phyloP scores from a whole-genome alignment of 345 rosid genomes.

The Melaleuca quinquenervia region DNA sequence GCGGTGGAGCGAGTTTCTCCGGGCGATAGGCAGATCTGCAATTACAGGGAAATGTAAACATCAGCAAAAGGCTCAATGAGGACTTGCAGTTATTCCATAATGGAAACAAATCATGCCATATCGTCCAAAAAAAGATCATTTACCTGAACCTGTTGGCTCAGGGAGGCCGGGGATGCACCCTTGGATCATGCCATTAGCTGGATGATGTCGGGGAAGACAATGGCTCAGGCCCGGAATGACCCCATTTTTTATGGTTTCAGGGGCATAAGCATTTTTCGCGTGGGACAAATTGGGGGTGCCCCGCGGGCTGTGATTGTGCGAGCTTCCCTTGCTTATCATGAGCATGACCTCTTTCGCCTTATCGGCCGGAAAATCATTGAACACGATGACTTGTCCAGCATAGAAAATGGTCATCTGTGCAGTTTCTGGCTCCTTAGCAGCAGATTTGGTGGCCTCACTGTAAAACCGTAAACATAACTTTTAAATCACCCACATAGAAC shows the following conservation, averaged over 20 bases:
- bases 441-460: slow-evolving; percentile 15
- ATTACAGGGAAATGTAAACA: background rate
- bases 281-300: background rate
- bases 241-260: slow-evolving; percentile 10
- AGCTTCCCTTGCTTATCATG: slow-evolving; percentile 44
- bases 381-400: slow-evolving; percentile 64
- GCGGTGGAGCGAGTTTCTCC: slow-evolving; percentile 90
- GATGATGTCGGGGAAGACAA: slow-evolving; percentile 12
- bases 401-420: slow-evolving; percentile 85
- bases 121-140: background rate
- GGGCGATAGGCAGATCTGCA: slow-evolving; percentile 84
- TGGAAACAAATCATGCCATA: background rate
- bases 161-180: slow-evolving; percentile 21
- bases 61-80: background rate
- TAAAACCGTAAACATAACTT: background rate
- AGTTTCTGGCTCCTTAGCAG: slow-evolving; percentile 17
- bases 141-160: slow-evolving; percentile 45
- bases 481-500: background rate
- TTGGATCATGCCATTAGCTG: slow-evolving; percentile 17
- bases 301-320: slow-evolving; percentile 16
- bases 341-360: slow-evolving; percentile 73
- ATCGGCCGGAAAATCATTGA: slow-evolving; percentile 62
- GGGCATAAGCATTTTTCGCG: slow-evolving; percentile 1
- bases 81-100: background rate
- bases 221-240: slow-evolving; percentile 6